A percentile compares a stretch with the other conserved stretches of the same genome.
Conservation (phyloP, 495 filamentous ascomycete species). For the Cercophora samala region DNA sequence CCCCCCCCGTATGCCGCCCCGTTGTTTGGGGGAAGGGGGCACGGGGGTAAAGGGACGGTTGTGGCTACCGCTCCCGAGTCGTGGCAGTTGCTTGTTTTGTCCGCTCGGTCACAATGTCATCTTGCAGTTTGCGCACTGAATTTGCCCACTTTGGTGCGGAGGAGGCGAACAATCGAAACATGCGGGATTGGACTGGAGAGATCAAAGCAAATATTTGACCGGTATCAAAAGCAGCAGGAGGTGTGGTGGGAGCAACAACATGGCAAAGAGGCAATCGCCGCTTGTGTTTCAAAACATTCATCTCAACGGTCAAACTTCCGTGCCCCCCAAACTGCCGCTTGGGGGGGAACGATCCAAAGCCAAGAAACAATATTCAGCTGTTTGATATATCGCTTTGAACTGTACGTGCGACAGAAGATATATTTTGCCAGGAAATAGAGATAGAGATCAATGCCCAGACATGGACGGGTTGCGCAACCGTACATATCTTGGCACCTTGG, state of each 20-base stretch:
- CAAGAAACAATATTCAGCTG: not conserved
- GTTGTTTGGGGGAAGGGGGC: not conserved
- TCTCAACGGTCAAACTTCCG: not conserved
- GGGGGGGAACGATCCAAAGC: too few species aligned
- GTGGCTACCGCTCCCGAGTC: conserved; percentile 17
- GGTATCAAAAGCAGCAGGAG: not conserved
- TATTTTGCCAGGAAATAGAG: not conserved
- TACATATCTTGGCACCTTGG: conserved; percentile 35
- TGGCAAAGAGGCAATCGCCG: not conserved
- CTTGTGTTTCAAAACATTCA: not conserved
- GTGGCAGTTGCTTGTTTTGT: conserved; percentile 10
- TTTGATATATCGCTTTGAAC: not conserved
- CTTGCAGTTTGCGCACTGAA: not conserved
- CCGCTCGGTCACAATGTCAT: not conserved
- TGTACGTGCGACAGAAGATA: not conserved
- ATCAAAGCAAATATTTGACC: not conserved
- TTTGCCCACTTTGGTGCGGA: not conserved
- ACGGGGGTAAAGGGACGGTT: conserved; percentile 1
- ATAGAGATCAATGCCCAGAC: conserved; percentile 7
- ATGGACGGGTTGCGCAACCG: conserved; percentile 23
- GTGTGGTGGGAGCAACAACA: not conserved
- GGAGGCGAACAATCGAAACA: not conserved
- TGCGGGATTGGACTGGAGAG: not conserved
- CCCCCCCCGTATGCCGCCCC: not conserved
- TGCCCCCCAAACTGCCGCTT: not conserved